These are phyloP conservation scores for Exserohilum turcica DNA, from an alignment of 2,329 filamentous ascomycete species.

Conservation along the genomic window DNA sequence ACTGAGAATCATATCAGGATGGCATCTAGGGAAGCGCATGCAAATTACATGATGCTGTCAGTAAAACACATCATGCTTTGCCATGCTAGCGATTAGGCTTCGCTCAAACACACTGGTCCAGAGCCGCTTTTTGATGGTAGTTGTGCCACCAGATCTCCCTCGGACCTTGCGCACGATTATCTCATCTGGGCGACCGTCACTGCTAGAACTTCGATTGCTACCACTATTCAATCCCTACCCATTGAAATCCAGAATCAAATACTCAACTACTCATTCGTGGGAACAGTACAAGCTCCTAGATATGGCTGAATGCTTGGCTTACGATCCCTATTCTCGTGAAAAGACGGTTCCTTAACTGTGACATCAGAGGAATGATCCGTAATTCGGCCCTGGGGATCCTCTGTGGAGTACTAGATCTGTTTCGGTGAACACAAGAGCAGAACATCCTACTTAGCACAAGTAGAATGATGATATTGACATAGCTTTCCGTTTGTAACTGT, in stretches of 20 bases:
- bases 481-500: too few relatives aligned
- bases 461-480: too few relatives aligned
- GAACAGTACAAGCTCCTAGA: constrained; percentile 15
- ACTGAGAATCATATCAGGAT: not conserved
- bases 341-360: constrained; percentile 12
- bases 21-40: not conserved
- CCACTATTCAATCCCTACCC: constrained; percentile 8
- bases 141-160: not conserved
- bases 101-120: not conserved
- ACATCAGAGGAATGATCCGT: constrained; percentile 12
- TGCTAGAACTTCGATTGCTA: constrained; percentile 10
- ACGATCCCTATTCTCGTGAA: constrained; percentile 16
- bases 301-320: constrained; percentile 16
- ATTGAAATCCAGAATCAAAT: constrained; percentile 13
- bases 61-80: constrained; percentile 2
- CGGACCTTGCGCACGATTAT: constrained; percentile 1
- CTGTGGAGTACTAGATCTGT: constrained; percentile 15
- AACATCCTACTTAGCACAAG: constrained; percentile 16
- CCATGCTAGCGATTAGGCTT: not conserved
- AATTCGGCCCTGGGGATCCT: constrained; percentile 6
- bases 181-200: constrained; percentile 2
- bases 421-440: constrained; percentile 15
- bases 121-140: constrained; percentile 2
- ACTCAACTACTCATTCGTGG: constrained; percentile 9
- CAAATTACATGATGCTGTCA: constrained; percentile 1